Evolutionary conservation across 495 filamentous ascomycete species (phyloP).

Genomic region (Symbiotaphrina buchneri): DNA sequence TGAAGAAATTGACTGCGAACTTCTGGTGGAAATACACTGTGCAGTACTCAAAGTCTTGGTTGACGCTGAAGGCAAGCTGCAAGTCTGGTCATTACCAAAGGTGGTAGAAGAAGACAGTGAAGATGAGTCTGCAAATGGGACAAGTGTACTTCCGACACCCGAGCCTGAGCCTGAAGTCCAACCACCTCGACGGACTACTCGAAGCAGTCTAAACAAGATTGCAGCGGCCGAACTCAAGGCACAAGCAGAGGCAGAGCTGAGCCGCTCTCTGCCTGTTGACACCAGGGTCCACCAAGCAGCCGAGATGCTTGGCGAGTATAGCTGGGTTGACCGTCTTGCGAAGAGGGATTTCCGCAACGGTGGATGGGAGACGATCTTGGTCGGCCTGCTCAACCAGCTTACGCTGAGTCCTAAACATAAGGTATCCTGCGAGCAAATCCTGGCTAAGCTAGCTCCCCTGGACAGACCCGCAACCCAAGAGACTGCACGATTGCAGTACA

Average conservation of each 20-base stretch:
- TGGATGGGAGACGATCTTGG: constrained; percentile 77
- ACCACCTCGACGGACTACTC: constrained; percentile 46
- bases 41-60: constrained; percentile 76
- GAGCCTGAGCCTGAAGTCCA: constrained; percentile 40
- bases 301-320: constrained; percentile 47
- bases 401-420: constrained; percentile 49
- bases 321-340: constrained; percentile 67
- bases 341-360: constrained; percentile 76
- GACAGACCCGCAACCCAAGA: constrained; percentile 48
- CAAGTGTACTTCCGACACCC: constrained; percentile 24
- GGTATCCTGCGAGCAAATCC: constrained; percentile 52
- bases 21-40: constrained; percentile 83
- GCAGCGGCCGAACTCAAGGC: neutral
- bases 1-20: constrained; percentile 58
- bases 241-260: constrained; percentile 36
- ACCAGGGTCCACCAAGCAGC: constrained; percentile 45
- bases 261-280: constrained; percentile 3
- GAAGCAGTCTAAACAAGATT: constrained; percentile 64
- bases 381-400: constrained; percentile 68
- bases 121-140: constrained; percentile 22
- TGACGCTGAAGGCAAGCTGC: constrained; percentile 48
- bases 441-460: constrained; percentile 56
- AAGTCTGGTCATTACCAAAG: constrained; percentile 60
- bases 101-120: constrained; percentile 41
- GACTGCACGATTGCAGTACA: constrained; percentile 49